These are phyloP conservation scores for Hemileccinum impolitum DNA, from an alignment of 768 basidiomycete genomes.

Conservation along the genomic window DNA sequence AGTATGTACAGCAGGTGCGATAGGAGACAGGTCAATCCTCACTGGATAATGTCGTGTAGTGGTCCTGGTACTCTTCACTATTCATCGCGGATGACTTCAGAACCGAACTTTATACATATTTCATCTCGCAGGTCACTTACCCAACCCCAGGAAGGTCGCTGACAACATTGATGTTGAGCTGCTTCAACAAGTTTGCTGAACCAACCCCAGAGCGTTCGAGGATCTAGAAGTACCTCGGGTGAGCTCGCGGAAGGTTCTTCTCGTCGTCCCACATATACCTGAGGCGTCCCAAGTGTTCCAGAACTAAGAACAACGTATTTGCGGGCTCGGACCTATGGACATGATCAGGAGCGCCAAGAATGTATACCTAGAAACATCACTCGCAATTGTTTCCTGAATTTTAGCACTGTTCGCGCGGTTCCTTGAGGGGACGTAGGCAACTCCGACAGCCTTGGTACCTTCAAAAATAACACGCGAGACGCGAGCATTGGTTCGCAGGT, in stretches of 20 bases:
- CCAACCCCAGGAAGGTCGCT: conserved; percentile 71
- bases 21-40: conserved; percentile 14
- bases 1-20: neutral
- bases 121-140: conserved; percentile 32
- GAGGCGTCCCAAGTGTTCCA: conserved; percentile 68
- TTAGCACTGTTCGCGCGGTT: conserved; percentile 53
- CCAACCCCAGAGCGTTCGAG: conserved; percentile 73
- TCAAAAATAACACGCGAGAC: conserved; percentile 71
- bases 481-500: conserved; percentile 62
- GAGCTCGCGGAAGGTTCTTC: neutral
- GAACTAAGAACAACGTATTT: conserved; percentile 64
- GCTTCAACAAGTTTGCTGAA: conserved; percentile 47
- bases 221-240: conserved; percentile 37
- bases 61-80: conserved; percentile 71
- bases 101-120: neutral
- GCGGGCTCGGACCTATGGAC: conserved; percentile 45
- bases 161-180: conserved; percentile 57
- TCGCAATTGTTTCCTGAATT: conserved; percentile 55
- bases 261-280: conserved; percentile 19
- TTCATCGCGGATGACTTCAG: conserved; percentile 1
- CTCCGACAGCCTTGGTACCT: conserved; percentile 67
- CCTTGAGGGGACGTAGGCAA: conserved; percentile 63
- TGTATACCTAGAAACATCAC: neutral
- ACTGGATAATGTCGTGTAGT: conserved; percentile 69
- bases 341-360: neutral